These are phyloP conservation scores for Mycena haematopus DNA, from an alignment of 768 basidiomycete species.

Conservation along the genomic window DNA sequence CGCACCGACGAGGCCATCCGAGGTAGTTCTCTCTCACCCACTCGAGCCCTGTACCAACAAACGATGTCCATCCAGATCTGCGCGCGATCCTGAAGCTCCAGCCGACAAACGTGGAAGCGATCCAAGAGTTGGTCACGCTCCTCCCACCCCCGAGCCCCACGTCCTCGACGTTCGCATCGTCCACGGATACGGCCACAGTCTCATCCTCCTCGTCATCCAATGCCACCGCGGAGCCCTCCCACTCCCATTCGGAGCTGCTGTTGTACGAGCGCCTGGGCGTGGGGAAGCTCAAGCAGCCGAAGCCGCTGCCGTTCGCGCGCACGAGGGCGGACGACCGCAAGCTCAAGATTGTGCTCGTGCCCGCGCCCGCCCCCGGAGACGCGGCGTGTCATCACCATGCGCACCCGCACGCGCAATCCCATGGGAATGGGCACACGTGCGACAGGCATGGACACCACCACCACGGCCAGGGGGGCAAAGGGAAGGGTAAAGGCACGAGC, in stretches of 20 bases:
- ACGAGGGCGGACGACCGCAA: conserved; percentile 58
- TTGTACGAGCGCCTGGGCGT: conserved; percentile 42
- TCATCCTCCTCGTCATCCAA: conserved; percentile 38
- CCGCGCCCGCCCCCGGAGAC: conserved; percentile 43
- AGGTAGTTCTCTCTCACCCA: conserved; percentile 43
- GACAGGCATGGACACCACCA: background rate
- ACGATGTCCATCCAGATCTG: conserved; percentile 52
- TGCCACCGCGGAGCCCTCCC: conserved; percentile 20
- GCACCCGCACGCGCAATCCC: conserved; percentile 18
- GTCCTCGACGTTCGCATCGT: conserved; percentile 9
- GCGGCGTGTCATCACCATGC: background rate
- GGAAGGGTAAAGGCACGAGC: conserved; percentile 39
- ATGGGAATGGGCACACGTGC: conserved; percentile 1
- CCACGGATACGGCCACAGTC: background rate
- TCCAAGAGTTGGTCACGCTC: conserved; percentile 58
- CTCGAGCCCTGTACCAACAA: background rate
- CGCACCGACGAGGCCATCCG: conserved; percentile 62
- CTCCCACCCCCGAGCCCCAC: conserved; percentile 33
- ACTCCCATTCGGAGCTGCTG: conserved; percentile 12
- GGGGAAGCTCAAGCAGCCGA: conserved; percentile 47
- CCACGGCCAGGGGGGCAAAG: conserved; percentile 27
- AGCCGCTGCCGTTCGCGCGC: conserved; percentile 59
- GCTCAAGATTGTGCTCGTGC: conserved; percentile 58
- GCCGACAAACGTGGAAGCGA: conserved; percentile 67
- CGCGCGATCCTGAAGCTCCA: conserved; percentile 66